Evolutionary conservation across 139 green algal genomes (phyloP).

Genomic region (Chlorella sorokiniana): DNA sequence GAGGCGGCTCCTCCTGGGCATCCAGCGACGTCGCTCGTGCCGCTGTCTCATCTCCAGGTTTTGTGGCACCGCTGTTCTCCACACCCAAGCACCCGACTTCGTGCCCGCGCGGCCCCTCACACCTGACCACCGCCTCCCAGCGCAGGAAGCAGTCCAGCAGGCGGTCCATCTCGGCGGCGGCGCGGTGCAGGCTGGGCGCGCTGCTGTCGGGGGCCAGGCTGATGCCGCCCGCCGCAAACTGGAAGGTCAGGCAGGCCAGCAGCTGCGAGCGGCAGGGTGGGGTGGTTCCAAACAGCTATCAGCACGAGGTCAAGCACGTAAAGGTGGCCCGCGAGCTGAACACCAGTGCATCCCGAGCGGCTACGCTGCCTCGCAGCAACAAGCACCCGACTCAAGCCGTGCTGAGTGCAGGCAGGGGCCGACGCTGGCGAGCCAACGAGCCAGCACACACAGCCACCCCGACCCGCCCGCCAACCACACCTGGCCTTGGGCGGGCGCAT

Average conservation of each 20-base stretch:
- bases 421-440: no score
- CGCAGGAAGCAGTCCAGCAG: slow-evolving; percentile 53
- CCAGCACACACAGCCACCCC: no score
- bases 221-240: slow-evolving; percentile 32
- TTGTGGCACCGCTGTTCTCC: neutral
- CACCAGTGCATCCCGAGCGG: no score
- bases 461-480: neutral
- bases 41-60: no score
- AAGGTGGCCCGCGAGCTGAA: neutral
- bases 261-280: neutral
- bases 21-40: no score
- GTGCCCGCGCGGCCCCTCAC: neutral
- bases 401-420: no score
- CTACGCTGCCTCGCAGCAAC: no score
- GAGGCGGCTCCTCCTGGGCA: no score
- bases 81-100: neutral
- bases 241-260: slow-evolving; percentile 43
- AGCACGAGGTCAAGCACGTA: neutral
- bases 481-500: slow-evolving; percentile 10
- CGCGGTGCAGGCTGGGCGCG: slow-evolving; percentile 14
- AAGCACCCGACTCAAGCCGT: no score
- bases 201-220: slow-evolving; percentile 32
- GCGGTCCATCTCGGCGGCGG: slow-evolving; percentile 54
- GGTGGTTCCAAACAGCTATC: neutral
- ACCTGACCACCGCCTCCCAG: slow-evolving; percentile 40